Percentiles rank a stretch among this genome's conserved stretches.
phyloP scores from a whole-genome alignment of 1,139 yeast species.

The Kluyveromyces sp. region DNA sequence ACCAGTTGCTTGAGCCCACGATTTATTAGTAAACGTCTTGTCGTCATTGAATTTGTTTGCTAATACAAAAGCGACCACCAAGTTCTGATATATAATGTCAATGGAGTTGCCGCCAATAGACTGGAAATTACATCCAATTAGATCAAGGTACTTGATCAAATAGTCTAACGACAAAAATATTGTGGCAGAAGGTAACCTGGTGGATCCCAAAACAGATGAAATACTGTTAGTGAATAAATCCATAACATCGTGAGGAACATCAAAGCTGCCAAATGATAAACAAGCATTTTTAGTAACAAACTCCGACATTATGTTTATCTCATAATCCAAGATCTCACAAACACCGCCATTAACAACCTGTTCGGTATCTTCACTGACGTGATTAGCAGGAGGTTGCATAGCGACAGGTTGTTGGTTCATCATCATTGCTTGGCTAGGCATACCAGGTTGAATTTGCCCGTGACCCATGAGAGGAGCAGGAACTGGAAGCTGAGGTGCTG shows the following conservation, averaged over 20 bases:
- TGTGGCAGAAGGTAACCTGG: constrained; percentile 79
- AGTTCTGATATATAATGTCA: constrained; percentile 49
- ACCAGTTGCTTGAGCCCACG: constrained; percentile 95
- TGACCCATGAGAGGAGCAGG: not conserved
- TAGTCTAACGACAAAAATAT: constrained; percentile 73
- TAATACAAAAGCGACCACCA: constrained; percentile 65
- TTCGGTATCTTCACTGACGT: constrained; percentile 12
- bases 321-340: constrained; percentile 69
- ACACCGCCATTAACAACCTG: constrained; percentile 60
- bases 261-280: constrained; percentile 51
- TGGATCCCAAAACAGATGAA: constrained; percentile 72
- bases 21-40: constrained; percentile 88
- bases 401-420: constrained; percentile 7
- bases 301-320: constrained; percentile 65
- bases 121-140: constrained; percentile 30
- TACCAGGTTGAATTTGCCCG: not conserved
- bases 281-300: constrained; percentile 47
- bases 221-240: constrained; percentile 53
- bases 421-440: constrained; percentile 11
- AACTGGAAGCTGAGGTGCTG: no score
- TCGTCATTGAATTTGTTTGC: constrained; percentile 96
- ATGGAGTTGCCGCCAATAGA: constrained; percentile 29
- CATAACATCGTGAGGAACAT: constrained; percentile 34
- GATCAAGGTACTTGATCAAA: constrained; percentile 38
- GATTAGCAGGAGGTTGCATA: constrained; percentile 2